Base-by-base conservation (phyloP, 352 stramenopile genomes). In the Aphanomyces invadans region DNA sequence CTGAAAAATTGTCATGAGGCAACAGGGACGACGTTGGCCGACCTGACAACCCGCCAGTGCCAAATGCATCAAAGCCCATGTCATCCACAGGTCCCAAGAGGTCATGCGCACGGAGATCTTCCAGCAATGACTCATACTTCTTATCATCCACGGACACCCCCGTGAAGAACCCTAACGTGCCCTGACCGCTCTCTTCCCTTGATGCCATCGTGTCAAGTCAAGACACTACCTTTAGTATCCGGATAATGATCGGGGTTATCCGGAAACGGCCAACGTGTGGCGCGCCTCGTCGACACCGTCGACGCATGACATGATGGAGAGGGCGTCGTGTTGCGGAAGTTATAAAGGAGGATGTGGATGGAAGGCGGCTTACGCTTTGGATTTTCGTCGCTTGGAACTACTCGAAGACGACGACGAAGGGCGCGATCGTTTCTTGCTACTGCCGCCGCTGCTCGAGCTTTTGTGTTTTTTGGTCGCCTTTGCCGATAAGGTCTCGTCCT, bases 81-180 rank as follows among this genome's bases (percentile, higher is more conserved):
- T 59, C 65, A 62, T 90, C 82, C 25, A 87, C 73, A 10, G 85
- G 83, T 1, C 83, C 86, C 29, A 94, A 63, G 9, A 94, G 75
- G 74, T 94, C 86, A 61, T 94, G 86, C 19, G 86, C 86, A 23
- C 83, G 80, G 39, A 94, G 74, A 71, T 94, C 86, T 53, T 85
- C 86, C 48, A 94, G 78, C 32, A 94, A 70, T 42, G 78, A 89
- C 72, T 92, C 83, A 71, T 94, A 94, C 76, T 94, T 94, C 51
- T 81, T 83, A 73, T 94, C 86, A 70, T 92, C 83, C 49, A 90
- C 83, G 45, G 69, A 87, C 39, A 78, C 81, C 39, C 81, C 81
- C n/a, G 80, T 81, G 71, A 94, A 94, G 71, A 94, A 92, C 9
- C 77, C 78, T 45, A 67, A 32, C 17, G 60, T 59, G 46, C 60